Base-by-base conservation (phyloP, 345 rosid genomes). In the Raphanus raphanistrum region DNA sequence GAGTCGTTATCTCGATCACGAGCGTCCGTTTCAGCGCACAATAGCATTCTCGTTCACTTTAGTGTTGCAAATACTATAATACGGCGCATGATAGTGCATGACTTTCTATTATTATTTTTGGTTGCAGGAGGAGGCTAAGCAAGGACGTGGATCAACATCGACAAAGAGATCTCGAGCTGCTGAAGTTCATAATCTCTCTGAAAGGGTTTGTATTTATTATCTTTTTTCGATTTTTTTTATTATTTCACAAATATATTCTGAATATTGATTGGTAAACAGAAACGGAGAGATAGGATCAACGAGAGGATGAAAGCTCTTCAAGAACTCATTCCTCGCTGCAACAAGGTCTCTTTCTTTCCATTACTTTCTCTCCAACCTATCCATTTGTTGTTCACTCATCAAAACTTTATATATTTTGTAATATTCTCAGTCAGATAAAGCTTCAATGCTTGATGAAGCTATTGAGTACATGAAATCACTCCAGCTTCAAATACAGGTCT, bases 171-270 rank as follows among this genome's bases (percentile, higher is more conserved):
- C 90, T 63, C 94, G 99, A 12, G 96, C 98, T 73, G 98, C 99
- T 6, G 86, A 95, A 83, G 96, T 95, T 82, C 99, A 95, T 81
- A 92, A 95, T 79, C 90, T 89, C 76, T 95, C 99, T 0, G 99
- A 95, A 75, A 89, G 99, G 92, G 99, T 95, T 29, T 25, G 90
- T 82, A 3, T 57, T 35, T 3, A 27, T 8, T 17, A 13, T 35
- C 31, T 4, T 4, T 7, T 63, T 75, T 50, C 36, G 10, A 54
- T n/a, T 13, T 48, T 45, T 45, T 11, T 41, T 3, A 38, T 36
- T n/a, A n/a, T 64, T 45, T 90, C 10, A 83, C 84, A 21, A 12
- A 0, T 5, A 79, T 12, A 79, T 12, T 79, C 28, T 73, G 85
- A 89, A 16, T 70, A 85, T 15, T 62, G 67, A 66, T 84, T 70